phyloP scores from a whole-genome alignment of 257 asterid genomes.

The Solanum pennellii region DNA sequence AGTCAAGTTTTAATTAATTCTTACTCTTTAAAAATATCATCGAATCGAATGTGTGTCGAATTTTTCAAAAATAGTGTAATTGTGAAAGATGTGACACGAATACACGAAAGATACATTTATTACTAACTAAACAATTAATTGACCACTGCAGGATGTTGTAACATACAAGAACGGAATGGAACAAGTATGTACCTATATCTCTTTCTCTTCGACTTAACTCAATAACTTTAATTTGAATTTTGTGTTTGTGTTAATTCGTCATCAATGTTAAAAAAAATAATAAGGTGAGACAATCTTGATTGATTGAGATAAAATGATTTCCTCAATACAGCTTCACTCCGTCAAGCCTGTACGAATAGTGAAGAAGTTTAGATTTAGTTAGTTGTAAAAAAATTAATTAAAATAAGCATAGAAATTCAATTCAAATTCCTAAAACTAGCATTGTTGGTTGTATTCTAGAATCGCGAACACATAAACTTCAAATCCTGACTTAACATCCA shows the following conservation, averaged over 20 bases:
- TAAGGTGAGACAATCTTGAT: too few relatives aligned
- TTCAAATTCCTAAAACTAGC: background rate
- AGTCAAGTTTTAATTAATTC: background rate
- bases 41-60: background rate
- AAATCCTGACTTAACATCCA: background rate
- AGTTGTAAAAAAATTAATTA: background rate
- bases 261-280: too few relatives aligned
- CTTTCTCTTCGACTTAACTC: background rate
- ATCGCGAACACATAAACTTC: background rate
- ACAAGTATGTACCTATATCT: slow-evolving; percentile 35
- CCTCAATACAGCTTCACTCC: too few relatives aligned
- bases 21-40: background rate
- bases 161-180: slow-evolving; percentile 55
- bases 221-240: background rate
- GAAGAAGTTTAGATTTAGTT: too few relatives aligned
- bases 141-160: slow-evolving; percentile 62
- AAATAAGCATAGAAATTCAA: background rate
- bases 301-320: too few relatives aligned
- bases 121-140: slow-evolving; percentile 7
- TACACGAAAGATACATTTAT: background rate
- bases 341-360: too few relatives aligned
- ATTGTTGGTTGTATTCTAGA: background rate
- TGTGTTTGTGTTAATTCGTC: background rate
- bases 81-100: background rate
- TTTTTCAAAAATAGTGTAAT: background rate